phyloP scores from a whole-genome alignment of 495 filamentous ascomycete genomes.

The Podospora didyma region DNA sequence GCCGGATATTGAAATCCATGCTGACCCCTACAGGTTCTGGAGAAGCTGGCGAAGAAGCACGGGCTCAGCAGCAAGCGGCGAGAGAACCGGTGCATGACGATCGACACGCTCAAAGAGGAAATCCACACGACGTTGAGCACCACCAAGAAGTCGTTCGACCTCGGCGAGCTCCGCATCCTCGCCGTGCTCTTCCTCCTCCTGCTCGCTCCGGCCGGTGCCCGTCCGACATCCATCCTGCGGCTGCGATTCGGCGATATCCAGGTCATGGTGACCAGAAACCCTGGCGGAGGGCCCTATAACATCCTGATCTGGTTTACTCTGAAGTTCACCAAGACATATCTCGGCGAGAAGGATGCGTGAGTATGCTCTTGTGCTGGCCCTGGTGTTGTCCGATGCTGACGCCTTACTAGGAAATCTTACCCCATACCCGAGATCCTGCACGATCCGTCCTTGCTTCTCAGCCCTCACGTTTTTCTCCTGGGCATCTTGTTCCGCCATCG shows the following conservation, averaged over 20 bases:
- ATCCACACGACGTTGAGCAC: background rate
- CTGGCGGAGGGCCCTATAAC: background rate
- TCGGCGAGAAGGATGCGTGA: conserved; percentile 6
- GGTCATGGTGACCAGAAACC: background rate
- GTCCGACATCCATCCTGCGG: background rate
- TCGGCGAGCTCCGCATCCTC: conserved; percentile 9
- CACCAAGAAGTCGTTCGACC: conserved; percentile 1
- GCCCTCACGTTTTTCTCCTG: conserved; percentile 1
- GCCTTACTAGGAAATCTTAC: conserved; percentile 6
- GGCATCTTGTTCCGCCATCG: conserved; percentile 5
- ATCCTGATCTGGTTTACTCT: conserved; percentile 6
- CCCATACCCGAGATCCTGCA: background rate
- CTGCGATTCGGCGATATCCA: conserved; percentile 5
- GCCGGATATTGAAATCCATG: background rate
- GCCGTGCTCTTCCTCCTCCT: conserved; percentile 7
- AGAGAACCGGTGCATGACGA: conserved; percentile 6
- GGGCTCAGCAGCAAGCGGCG: conserved; percentile 1
- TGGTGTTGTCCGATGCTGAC: conserved; percentile 1
- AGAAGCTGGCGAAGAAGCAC: conserved; percentile 5
- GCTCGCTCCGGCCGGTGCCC: conserved; percentile 6
- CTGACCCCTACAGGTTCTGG: conserved; percentile 5
- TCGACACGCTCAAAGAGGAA: conserved; percentile 6
- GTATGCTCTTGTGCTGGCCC: background rate
- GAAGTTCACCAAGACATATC: conserved; percentile 8
- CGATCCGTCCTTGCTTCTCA: background rate